Evolutionary conservation across 352 stramenopile genomes (phyloP).

Genomic region (Phytophthora capsici): DNA sequence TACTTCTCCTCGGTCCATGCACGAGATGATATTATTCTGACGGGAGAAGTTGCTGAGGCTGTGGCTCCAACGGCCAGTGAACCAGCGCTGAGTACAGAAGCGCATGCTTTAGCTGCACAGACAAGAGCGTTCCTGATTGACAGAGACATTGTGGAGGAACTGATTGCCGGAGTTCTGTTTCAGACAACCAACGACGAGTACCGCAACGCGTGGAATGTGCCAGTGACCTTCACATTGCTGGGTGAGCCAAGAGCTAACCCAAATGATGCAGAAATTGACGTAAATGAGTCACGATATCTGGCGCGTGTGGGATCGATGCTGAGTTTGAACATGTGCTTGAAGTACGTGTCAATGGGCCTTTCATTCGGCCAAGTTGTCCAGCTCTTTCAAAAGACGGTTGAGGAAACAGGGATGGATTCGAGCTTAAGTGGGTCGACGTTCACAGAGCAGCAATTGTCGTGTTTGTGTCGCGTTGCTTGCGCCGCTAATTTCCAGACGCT

Average conservation of each 20-base stretch:
- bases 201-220: constrained; percentile 36
- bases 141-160: constrained; percentile 31
- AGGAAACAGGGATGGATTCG: constrained; percentile 34
- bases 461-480: constrained; percentile 36
- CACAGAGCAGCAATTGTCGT: constrained; percentile 31
- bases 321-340: constrained; percentile 39
- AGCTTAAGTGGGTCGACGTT: constrained; percentile 17
- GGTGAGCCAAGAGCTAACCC: constrained; percentile 2
- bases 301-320: constrained; percentile 32
- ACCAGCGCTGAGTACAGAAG: constrained; percentile 14
- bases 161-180: constrained; percentile 31
- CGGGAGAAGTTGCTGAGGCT: constrained; percentile 2
- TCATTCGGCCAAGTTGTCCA: constrained; percentile 29
- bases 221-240: constrained; percentile 22
- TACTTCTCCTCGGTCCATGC: constrained; percentile 20
- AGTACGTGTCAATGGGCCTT: constrained; percentile 39
- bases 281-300: constrained; percentile 38
- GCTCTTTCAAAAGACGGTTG: constrained; percentile 32
- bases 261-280: constrained; percentile 12
- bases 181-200: constrained; percentile 23
- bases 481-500: constrained; percentile 41
- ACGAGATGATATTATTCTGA: constrained; percentile 4
- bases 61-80: constrained; percentile 21
- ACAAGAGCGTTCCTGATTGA: constrained; percentile 30
- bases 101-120: constrained; percentile 15